These are phyloP conservation scores for Pistacia integerrima DNA, from an alignment of 345 rosid genomes.

Conservation along the genomic window DNA sequence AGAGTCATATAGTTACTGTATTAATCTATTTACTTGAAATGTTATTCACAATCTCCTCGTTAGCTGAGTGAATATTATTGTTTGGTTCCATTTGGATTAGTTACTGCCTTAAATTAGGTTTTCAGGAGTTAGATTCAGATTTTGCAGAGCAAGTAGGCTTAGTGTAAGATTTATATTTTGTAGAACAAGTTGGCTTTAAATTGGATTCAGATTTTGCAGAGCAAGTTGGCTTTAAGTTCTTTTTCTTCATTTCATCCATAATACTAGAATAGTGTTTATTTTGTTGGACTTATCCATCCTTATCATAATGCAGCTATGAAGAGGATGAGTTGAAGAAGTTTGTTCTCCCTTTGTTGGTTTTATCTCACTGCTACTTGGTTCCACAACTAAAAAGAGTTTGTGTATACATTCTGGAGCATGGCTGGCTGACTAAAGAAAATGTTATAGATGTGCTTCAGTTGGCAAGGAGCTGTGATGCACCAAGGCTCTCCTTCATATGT, in stretches of 20 bases:
- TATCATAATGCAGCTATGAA: conserved; percentile 60
- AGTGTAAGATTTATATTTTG: too few relatives aligned
- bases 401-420: conserved; percentile 47
- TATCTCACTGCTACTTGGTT: conserved; percentile 71
- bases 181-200: too few relatives aligned
- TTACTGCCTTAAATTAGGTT: neutral
- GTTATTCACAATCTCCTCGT: neutral
- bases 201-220: too few relatives aligned
- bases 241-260: too few relatives aligned
- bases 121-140: neutral
- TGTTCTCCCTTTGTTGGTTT: conserved; percentile 75
- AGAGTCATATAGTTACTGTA: neutral
- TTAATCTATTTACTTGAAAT: neutral
- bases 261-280: neutral
- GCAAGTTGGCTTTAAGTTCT: too few relatives aligned
- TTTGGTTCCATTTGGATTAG: neutral
- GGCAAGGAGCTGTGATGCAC: conserved; percentile 68
- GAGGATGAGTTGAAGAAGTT: conserved; percentile 67
- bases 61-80: neutral
- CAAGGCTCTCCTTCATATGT: conserved; percentile 63
- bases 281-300: neutral
- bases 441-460: conserved; percentile 84
- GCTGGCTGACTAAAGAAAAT: conserved; percentile 67
- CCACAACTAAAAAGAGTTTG: conserved; percentile 75
- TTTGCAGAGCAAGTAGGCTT: too few relatives aligned